These are phyloP conservation scores for Lactarius vividus DNA, from an alignment of 768 basidiomycete species.

Conservation along the genomic window DNA sequence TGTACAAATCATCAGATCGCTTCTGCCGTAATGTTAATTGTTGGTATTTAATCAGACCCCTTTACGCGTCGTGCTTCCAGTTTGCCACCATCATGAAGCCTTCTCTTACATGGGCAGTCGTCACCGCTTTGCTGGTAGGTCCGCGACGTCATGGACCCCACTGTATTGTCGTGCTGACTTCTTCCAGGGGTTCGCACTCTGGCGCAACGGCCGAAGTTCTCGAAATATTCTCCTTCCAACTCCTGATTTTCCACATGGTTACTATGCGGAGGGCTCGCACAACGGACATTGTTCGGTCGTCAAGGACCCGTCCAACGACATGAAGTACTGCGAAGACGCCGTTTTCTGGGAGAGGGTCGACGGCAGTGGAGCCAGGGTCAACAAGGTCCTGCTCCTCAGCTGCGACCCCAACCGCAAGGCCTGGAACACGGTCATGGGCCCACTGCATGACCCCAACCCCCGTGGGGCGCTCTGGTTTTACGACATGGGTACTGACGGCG, in stretches of 20 bases:
- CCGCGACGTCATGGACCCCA: background rate
- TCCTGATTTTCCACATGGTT: conserved; percentile 23
- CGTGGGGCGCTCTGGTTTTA: conserved; percentile 65
- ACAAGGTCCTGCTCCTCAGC: conserved; percentile 44
- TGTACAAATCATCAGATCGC: no score
- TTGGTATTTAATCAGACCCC: background rate
- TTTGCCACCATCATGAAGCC: conserved; percentile 17
- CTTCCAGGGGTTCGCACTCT: conserved; percentile 13
- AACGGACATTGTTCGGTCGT: conserved; percentile 45
- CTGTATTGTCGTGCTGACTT: background rate
- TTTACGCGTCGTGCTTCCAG: background rate
- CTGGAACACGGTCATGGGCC: conserved; percentile 82
- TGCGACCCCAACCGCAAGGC: conserved; percentile 54
- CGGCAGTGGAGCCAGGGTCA: conserved; percentile 36
- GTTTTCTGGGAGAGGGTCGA: conserved; percentile 61
- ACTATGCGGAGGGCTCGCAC: conserved; percentile 47
- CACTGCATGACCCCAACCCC: conserved; percentile 54
- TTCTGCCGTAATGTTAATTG: background rate
- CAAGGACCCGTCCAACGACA: conserved; percentile 33
- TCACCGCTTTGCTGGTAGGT: conserved; percentile 15
- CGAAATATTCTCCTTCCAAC: conserved; percentile 24
- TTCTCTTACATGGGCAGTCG: conserved; percentile 16
- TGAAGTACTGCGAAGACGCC: conserved; percentile 62
- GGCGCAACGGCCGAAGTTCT: conserved; percentile 24
- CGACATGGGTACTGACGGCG: conserved; percentile 19